Conservation (phyloP, 768 basidiomycete genomes). For the Serendipita sp. region DNA sequence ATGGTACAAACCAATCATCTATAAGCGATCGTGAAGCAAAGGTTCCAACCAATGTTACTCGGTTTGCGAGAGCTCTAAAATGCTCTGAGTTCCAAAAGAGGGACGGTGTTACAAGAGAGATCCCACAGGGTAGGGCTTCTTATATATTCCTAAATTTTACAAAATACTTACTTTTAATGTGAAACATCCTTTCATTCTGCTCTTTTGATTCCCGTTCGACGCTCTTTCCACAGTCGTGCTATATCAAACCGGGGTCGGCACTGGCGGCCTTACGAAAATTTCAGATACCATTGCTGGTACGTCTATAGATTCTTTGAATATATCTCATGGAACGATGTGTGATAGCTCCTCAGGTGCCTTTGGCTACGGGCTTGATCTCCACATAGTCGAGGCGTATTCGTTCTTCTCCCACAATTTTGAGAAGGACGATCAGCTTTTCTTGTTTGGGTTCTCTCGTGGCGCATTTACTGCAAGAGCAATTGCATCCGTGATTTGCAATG, state of each 20-base stretch:
- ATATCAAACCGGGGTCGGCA: not conserved
- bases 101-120: not conserved
- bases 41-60: not conserved
- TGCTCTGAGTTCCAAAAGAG: not conserved
- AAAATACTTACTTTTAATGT: not conserved
- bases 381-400: constrained; percentile 11
- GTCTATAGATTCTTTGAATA: not conserved
- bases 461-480: constrained; percentile 13
- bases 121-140: not conserved
- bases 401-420: constrained; percentile 12
- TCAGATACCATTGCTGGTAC: not conserved
- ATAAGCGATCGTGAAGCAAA: not conserved
- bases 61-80: not conserved
- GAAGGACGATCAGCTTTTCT: constrained; percentile 8
- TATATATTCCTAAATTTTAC: not conserved
- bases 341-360: not conserved
- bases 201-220: not conserved
- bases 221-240: not conserved
- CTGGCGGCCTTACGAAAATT: not conserved
- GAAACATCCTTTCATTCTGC: not conserved
- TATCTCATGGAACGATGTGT: not conserved
- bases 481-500: constrained; percentile 9
- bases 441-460: constrained; percentile 14
- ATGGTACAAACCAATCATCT: not conserved
- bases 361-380: not conserved